Conservation (phyloP, 192 early-diverging fungal species). For the Gamsiella multidivaricata region DNA sequence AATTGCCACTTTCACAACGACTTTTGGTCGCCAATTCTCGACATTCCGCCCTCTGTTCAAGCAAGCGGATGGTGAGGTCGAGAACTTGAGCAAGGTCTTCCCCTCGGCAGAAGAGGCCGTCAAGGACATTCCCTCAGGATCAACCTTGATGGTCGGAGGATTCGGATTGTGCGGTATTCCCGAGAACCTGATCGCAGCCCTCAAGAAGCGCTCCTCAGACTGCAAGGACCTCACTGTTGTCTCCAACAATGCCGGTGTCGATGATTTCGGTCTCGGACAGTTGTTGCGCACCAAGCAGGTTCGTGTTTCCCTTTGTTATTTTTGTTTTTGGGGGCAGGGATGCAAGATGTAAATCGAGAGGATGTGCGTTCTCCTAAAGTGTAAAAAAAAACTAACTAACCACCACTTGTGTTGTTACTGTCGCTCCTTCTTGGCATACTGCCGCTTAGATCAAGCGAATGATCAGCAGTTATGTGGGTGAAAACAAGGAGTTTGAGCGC, state of each 20-base stretch:
- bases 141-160: slow-evolving; percentile 75
- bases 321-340: too few species aligned
- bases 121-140: slow-evolving; percentile 66
- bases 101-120: slow-evolving; percentile 70
- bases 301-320: not conserved
- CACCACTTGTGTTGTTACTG: too few species aligned
- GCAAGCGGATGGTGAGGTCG: slow-evolving; percentile 11
- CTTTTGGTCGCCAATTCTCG: slow-evolving; percentile 45
- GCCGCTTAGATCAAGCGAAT: slow-evolving; percentile 83
- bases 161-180: slow-evolving; percentile 86
- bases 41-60: slow-evolving; percentile 29
- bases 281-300: slow-evolving; percentile 73
- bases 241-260: slow-evolving; percentile 82
- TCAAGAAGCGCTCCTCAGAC: slow-evolving; percentile 67
- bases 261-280: slow-evolving; percentile 77
- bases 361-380: not conserved
- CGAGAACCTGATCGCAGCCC: slow-evolving; percentile 77
- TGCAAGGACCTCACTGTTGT: slow-evolving; percentile 76
- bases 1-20: slow-evolving; percentile 35
- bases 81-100: slow-evolving; percentile 64
- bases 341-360: too few species aligned
- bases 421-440: too few species aligned
- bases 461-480: slow-evolving; percentile 81
- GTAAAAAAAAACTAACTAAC: not conserved
- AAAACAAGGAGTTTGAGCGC: slow-evolving; percentile 84